Evolutionary conservation across 352 stramenopile genomes (phyloP).

Genomic region (Globisporangium camurandrum): DNA sequence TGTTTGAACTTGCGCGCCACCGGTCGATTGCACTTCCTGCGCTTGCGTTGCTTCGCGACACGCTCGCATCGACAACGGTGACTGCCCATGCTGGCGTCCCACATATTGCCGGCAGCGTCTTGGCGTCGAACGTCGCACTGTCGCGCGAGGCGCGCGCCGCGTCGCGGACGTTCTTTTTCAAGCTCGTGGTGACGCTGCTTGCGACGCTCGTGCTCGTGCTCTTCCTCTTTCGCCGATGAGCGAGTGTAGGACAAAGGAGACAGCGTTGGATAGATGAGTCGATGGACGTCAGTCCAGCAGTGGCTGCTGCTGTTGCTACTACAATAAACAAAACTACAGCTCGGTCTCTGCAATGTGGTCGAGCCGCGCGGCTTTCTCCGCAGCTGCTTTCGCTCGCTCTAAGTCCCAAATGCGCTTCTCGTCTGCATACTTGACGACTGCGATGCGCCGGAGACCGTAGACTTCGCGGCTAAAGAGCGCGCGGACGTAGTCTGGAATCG

Average conservation of each 20-base stretch:
- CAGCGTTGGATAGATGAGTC: neutral
- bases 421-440: constrained; percentile 38
- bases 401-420: constrained; percentile 21
- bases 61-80: constrained; percentile 20
- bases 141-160: constrained; percentile 30
- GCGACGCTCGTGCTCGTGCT: constrained; percentile 44
- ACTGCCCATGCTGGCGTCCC: constrained; percentile 4
- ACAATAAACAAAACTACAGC: no score
- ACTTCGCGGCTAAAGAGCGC: constrained; percentile 23
- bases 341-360: neutral
- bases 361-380: neutral
- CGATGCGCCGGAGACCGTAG: constrained; percentile 21
- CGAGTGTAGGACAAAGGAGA: neutral
- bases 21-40: constrained; percentile 33
- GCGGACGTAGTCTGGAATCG: constrained; percentile 19
- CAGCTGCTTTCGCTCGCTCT: constrained; percentile 9
- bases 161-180: constrained; percentile 64
- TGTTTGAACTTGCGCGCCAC: constrained; percentile 59
- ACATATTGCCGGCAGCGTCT: constrained; percentile 29
- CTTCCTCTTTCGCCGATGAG: constrained; percentile 33
- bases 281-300: no score
- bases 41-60: constrained; percentile 42
- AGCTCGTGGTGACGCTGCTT: constrained; percentile 52
- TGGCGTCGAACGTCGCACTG: constrained; percentile 44
- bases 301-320: neutral